A percentile compares a stretch with the other conserved stretches of the same genome.
These are phyloP conservation scores for Saitozyma podzolica DNA, from an alignment of 768 basidiomycete species.

Conservation along the genomic window DNA sequence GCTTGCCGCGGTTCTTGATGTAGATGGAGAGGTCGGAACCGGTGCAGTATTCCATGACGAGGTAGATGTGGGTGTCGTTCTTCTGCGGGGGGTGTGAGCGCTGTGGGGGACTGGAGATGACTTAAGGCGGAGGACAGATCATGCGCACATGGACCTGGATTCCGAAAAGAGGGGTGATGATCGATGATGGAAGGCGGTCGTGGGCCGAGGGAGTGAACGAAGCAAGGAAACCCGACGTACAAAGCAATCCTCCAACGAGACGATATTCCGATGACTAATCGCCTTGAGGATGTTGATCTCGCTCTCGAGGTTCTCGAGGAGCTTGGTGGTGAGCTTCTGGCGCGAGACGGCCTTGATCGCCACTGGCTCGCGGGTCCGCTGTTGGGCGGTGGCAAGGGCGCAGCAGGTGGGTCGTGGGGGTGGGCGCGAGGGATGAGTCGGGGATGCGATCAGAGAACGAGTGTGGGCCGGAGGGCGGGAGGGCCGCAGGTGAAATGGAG, in stretches of 20 bases:
- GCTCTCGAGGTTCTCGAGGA: slow-evolving; percentile 95
- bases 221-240: slow-evolving; percentile 56
- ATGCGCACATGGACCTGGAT: too few species aligned
- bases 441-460: not conserved
- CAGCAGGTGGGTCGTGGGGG: too few species aligned
- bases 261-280: slow-evolving; percentile 88
- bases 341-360: slow-evolving; percentile 94
- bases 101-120: not conserved
- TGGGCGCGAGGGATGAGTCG: not conserved
- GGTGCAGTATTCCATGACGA: slow-evolving; percentile 96
- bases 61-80: slow-evolving; percentile 64
- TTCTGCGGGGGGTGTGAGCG: slow-evolving; percentile 48
- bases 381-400: slow-evolving; percentile 5
- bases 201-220: not conserved
- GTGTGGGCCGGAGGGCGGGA: not conserved
- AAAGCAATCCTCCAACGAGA: slow-evolving; percentile 86
- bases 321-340: slow-evolving; percentile 81
- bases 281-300: slow-evolving; percentile 97
- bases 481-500: not conserved
- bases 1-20: slow-evolving; percentile 94
- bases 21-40: slow-evolving; percentile 95
- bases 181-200: too few species aligned
- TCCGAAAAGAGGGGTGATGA: too few species aligned
- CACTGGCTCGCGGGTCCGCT: slow-evolving; percentile 76
- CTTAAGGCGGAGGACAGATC: too few species aligned